Base-by-base conservation (phyloP, 1,284 basidiomycete genomes). In the Tylopilus sp. region DNA sequence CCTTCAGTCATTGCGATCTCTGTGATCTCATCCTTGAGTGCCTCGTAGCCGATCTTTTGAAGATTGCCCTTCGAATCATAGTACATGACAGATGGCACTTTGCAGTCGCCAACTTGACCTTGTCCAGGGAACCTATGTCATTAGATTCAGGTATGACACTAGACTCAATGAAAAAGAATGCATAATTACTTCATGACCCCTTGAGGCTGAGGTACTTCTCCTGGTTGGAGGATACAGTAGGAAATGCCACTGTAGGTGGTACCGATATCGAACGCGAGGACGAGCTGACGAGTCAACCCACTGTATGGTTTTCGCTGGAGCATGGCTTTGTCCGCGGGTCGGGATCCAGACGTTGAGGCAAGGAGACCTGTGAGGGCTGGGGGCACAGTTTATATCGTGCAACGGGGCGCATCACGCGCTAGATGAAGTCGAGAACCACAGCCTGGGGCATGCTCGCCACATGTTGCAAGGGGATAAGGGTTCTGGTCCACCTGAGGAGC, bases 21-120 rank as follows among this genome's bases (percentile, higher is more conserved):
- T 39, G 75, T 71, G 29, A 82, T 75, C 15, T 74, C 76, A 12
- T 84, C 82, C 29, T 75, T 70, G 29, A 76, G 71, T 0, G 85
- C 83, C 64, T 88, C 86, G 10, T 85, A 84, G 1, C 87, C 87
- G 6, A 81, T 79, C 5, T 84, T 83, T 29, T 78, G 73, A 13
- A 85, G 78, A 4, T 69, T 74, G 3, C 86, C 86, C 19, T 74
- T 62, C 19, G 66, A 61, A 61, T 84, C 82, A 67, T 89, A 89
- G 63, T 82, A 87, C 54, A 88, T 76, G 24, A 87, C 71, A 0
- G 86, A 83, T 1, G 86, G 87, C 10, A 88, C 83, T 69, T 87
- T 89, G 4, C 79, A 83, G 57, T 86, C 75, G 5, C 75, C 74
- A 4, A 70, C 70, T 64, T 36, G 33, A 6, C 33, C 33, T 10